A percentile compares a stretch with the other conserved stretches of the same genome.
phyloP scores from a whole-genome alignment of 73 alveolate genomes.

The Tetrahymena malaccensis region DNA sequence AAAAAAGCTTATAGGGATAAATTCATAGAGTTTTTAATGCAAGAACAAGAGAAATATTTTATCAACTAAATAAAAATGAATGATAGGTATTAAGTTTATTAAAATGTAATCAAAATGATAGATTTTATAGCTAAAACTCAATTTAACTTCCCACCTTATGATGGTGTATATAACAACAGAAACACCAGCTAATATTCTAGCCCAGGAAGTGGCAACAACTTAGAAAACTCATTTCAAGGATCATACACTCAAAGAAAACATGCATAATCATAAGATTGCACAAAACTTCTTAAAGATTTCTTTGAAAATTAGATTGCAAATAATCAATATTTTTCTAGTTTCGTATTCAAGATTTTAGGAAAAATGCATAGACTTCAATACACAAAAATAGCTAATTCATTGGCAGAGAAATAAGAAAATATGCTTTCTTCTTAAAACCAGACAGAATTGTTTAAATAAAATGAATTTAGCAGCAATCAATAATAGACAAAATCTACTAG shows the following conservation, averaged over 20 bases:
- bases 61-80: background rate
- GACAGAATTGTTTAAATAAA: background rate
- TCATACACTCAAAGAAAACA: background rate
- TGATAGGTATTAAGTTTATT: background rate
- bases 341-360: background rate
- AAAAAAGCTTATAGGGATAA: background rate
- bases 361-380: background rate
- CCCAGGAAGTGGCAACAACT: background rate
- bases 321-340: background rate
- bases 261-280: background rate
- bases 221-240: background rate
- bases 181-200: background rate
- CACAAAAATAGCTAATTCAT: background rate
- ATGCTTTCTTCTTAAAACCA: background rate
- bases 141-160: background rate
- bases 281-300: background rate
- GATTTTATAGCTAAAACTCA: background rate
- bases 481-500: background rate
- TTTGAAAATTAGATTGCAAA: background rate
- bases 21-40: background rate
- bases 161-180: background rate
- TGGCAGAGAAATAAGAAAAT: background rate
- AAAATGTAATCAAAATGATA: background rate
- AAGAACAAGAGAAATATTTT: background rate
- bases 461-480: background rate